A percentile compares a stretch with the other conserved stretches of the same genome.
These are phyloP conservation scores for Phlyctochytrium arcticum DNA, from an alignment of 192 early-diverging fungal genomes.

Conservation along the genomic window DNA sequence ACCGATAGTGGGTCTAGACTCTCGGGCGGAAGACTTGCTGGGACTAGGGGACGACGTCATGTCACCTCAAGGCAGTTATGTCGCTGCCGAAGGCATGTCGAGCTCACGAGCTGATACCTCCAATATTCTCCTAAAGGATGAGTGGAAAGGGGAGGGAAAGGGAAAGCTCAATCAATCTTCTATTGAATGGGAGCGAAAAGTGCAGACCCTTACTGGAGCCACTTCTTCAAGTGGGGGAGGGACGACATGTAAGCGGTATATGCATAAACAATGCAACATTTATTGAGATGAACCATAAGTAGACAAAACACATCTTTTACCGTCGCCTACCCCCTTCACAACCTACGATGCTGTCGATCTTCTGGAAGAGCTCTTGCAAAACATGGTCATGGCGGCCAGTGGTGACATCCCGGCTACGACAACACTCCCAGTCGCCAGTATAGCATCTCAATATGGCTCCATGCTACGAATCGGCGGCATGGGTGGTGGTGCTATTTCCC, in stretches of 20 bases:
- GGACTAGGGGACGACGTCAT: constrained; percentile 21
- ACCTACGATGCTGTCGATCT: constrained; percentile 40
- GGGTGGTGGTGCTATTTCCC: background rate
- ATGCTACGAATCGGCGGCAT: background rate
- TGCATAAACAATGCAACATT: background rate
- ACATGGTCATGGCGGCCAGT: constrained; percentile 22
- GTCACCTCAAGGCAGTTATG: no score
- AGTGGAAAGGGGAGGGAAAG: constrained; percentile 25
- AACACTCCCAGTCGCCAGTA: background rate
- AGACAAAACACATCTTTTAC: constrained; percentile 50
- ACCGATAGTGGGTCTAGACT: background rate
- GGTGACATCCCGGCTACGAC: background rate
- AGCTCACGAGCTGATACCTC: background rate
- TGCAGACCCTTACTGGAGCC: constrained; percentile 28
- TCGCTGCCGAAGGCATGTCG: background rate
- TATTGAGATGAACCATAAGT: background rate
- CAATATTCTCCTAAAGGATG: no score
- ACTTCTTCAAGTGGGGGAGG: constrained; percentile 24
- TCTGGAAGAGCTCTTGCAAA: constrained; percentile 42
- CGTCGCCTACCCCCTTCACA: constrained; percentile 53
- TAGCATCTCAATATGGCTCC: background rate
- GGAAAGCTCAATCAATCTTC: constrained; percentile 9
- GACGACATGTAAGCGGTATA: background rate
- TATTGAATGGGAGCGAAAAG: constrained; percentile 25
- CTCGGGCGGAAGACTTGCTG: background rate